Evolutionary conservation across 2,329 filamentous ascomycete genomes (phyloP).

Genomic region (Ophiostoma australiae): DNA sequence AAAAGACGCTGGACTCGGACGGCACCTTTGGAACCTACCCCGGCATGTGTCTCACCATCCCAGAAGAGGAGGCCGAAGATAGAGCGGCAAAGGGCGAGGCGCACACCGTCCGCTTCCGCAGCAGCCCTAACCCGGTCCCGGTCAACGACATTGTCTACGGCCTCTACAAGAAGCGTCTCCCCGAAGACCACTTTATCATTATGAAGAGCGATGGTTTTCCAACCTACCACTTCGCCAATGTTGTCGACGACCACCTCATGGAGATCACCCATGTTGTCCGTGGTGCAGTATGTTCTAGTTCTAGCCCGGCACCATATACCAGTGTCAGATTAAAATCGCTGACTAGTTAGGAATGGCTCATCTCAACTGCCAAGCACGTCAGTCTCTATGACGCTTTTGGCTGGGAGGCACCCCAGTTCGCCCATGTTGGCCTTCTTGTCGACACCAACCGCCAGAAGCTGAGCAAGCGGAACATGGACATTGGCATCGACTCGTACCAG

Average conservation of each 20-base stretch:
- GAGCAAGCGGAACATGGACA: slow-evolving; percentile 72
- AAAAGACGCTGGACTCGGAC: slow-evolving; percentile 55
- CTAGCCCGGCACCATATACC: neutral
- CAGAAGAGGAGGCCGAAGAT: slow-evolving; percentile 62
- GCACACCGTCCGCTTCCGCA: slow-evolving; percentile 73
- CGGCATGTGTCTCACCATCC: slow-evolving; percentile 65
- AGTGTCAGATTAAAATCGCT: neutral
- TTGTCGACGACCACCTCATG: slow-evolving; percentile 95
- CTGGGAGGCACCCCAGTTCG: slow-evolving; percentile 69
- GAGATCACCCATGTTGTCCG: slow-evolving; percentile 92
- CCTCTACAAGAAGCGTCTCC: slow-evolving; percentile 49
- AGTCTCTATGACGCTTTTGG: slow-evolving; percentile 71
- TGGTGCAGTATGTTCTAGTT: slow-evolving; percentile 56
- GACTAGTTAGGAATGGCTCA: slow-evolving; percentile 73
- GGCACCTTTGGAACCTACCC: slow-evolving; percentile 43
- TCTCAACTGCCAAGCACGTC: slow-evolving; percentile 74
- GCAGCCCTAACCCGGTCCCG: slow-evolving; percentile 55
- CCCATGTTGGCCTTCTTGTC: slow-evolving; percentile 72
- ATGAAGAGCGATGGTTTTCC: slow-evolving; percentile 88
- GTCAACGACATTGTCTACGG: slow-evolving; percentile 81
- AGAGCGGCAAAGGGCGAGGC: slow-evolving; percentile 63
- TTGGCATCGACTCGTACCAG: slow-evolving; percentile 48
- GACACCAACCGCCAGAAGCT: slow-evolving; percentile 67
- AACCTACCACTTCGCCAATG: slow-evolving; percentile 96
- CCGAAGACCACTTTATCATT: slow-evolving; percentile 77